Evolutionary conservation across 2,329 filamentous ascomycete species (phyloP).

Genomic region (Colletotrichum horii): DNA sequence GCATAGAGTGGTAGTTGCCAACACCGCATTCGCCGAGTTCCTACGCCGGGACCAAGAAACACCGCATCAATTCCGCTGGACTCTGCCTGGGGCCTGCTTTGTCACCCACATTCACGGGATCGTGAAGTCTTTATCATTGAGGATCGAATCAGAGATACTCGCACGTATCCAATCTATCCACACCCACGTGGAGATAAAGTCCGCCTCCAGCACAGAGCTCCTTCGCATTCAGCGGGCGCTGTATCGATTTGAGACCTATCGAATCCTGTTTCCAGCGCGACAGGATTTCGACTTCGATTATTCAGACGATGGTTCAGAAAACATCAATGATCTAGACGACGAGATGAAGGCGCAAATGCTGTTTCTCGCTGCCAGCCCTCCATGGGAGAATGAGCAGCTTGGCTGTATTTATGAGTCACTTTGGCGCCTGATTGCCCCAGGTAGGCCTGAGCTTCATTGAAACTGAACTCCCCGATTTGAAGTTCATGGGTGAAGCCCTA

Average conservation of each 20-base stretch:
- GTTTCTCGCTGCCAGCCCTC: not conserved
- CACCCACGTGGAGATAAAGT: not conserved
- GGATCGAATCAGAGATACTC: not conserved
- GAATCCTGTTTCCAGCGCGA: not conserved
- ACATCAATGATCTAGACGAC: not conserved
- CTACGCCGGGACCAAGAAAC: not conserved
- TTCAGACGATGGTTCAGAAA: not conserved
- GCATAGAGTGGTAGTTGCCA: not conserved
- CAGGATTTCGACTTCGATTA: not conserved
- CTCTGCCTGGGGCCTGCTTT: not conserved
- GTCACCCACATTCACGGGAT: not conserved
- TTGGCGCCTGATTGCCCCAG: not conserved
- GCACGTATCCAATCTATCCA: not conserved
- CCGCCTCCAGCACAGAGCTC: not conserved
- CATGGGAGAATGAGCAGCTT: not conserved
- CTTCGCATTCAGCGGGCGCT: not conserved
- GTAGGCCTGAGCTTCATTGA: not conserved
- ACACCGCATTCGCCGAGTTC: not conserved
- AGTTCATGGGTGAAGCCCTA: not conserved
- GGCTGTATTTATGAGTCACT: not conserved
- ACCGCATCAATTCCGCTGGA: not conserved
- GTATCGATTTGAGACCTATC: not conserved
- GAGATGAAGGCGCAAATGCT: not conserved
- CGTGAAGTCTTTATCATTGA: not conserved
- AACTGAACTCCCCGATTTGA: not conserved